Evolutionary conservation across 2,329 filamentous ascomycete species (phyloP).

Genomic region (Exophiala phaeomuriformis): DNA sequence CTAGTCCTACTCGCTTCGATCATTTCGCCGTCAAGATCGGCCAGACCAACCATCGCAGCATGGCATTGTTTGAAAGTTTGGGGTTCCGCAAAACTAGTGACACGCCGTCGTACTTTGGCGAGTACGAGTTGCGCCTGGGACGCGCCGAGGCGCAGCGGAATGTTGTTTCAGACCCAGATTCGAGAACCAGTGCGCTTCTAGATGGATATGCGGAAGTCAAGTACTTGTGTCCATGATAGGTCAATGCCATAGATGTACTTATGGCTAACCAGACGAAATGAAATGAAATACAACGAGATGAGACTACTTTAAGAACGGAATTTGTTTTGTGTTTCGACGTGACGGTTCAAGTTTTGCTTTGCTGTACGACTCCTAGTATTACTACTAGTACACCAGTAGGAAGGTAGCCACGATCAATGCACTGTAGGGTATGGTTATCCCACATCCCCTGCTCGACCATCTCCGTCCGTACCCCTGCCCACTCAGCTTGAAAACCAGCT

Average conservation of each 20-base stretch:
- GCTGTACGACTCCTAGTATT: too few relatives aligned
- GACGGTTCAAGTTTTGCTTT: too few relatives aligned
- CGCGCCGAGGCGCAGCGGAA: slow-evolving; percentile 12
- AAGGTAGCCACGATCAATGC: too few relatives aligned
- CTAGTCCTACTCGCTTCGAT: slow-evolving; percentile 26
- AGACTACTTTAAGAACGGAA: too few relatives aligned
- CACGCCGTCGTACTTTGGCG: slow-evolving; percentile 59
- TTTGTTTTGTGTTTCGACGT: too few relatives aligned
- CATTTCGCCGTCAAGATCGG: slow-evolving; percentile 58
- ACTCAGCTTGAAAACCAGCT: too few relatives aligned
- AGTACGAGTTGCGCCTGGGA: slow-evolving; percentile 50
- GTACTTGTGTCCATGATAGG: slow-evolving; percentile 29
- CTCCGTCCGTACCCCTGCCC: too few relatives aligned
- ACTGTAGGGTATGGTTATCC: too few relatives aligned
- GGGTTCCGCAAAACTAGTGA: slow-evolving; percentile 48
- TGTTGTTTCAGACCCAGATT: not conserved
- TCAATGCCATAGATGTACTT: too few relatives aligned
- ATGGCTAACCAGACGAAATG: not conserved
- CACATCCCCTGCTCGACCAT: too few relatives aligned
- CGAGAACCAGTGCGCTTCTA: not conserved
- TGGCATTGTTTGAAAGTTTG: slow-evolving; percentile 54
- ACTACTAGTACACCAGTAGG: too few relatives aligned
- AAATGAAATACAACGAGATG: not conserved
- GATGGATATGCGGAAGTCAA: slow-evolving; percentile 34
- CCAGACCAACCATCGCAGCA: slow-evolving; percentile 49